Conservation (phyloP, 2,329 filamentous ascomycete genomes). For the Fusarium penzigii region DNA sequence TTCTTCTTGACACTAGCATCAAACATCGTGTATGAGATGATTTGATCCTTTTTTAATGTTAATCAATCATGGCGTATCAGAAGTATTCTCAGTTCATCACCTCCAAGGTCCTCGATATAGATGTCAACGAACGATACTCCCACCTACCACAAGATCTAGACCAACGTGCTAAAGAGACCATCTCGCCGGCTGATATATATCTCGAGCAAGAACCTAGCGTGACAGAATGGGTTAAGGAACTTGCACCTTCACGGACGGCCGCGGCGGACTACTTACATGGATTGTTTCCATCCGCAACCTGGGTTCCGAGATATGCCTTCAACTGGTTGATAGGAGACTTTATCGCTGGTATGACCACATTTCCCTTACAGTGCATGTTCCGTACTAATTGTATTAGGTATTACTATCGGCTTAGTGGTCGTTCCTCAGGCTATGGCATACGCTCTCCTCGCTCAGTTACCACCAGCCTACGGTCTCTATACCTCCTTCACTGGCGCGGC, state of each 20-base stretch:
- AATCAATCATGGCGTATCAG: slow-evolving; percentile 8
- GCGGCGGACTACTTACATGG: slow-evolving; percentile 50
- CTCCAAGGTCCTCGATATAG: slow-evolving; percentile 33
- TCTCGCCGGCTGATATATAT: slow-evolving; percentile 33
- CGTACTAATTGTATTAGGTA: slow-evolving; percentile 35
- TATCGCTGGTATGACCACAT: slow-evolving; percentile 58
- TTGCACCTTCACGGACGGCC: slow-evolving; percentile 51
- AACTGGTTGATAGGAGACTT: slow-evolving; percentile 74
- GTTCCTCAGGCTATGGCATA: slow-evolving; percentile 83
- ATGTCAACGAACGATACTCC: slow-evolving; percentile 31
- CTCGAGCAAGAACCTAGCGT: slow-evolving; percentile 69
- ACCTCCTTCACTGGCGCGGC: slow-evolving; percentile 81
- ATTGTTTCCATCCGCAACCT: slow-evolving; percentile 66
- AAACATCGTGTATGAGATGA: neutral
- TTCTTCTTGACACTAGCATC: neutral
- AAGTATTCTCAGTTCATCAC: slow-evolving; percentile 24
- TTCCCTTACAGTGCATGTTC: slow-evolving; percentile 42
- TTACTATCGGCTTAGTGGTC: slow-evolving; percentile 64
- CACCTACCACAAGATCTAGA: slow-evolving; percentile 28
- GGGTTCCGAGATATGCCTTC: slow-evolving; percentile 71
- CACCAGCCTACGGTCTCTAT: slow-evolving; percentile 72
- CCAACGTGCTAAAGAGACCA: slow-evolving; percentile 23
- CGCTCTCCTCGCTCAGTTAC: slow-evolving; percentile 68
- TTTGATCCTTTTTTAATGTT: neutral
- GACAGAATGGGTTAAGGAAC: slow-evolving; percentile 59